These are phyloP conservation scores for Rubia tinctorum DNA, from an alignment of 305 asterid species.

Conservation along the genomic window DNA sequence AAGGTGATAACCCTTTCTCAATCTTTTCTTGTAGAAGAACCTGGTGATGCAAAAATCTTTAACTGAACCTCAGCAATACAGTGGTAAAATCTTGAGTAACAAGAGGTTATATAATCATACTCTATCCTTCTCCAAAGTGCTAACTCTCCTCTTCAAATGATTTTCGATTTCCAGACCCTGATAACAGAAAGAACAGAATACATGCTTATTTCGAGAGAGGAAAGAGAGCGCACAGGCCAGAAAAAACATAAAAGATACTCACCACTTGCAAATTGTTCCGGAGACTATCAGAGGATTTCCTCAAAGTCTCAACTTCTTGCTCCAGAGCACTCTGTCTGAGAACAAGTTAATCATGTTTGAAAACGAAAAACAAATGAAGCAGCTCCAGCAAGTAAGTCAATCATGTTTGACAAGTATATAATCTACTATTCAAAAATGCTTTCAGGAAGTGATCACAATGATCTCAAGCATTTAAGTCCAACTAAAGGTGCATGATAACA, in stretches of 20 bases:
- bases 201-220: slow-evolving; percentile 6
- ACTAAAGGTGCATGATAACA: not conserved
- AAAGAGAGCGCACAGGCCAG: slow-evolving; percentile 16
- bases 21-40: slow-evolving; percentile 47
- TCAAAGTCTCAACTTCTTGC: slow-evolving; percentile 67
- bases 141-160: slow-evolving; percentile 76
- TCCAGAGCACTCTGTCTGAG: slow-evolving; percentile 91
- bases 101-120: slow-evolving; percentile 37
- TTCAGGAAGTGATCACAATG: not conserved
- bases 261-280: slow-evolving; percentile 80
- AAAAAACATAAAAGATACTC: slow-evolving; percentile 23
- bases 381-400: slow-evolving; percentile 26
- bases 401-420: slow-evolving; percentile 28
- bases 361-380: slow-evolving; percentile 14
- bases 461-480: not conserved
- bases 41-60: slow-evolving; percentile 30
- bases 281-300: slow-evolving; percentile 55
- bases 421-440: not conserved
- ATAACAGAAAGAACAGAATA: slow-evolving; percentile 22
- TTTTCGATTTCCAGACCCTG: slow-evolving; percentile 94
- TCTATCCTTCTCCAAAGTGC: slow-evolving; percentile 55
- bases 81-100: not conserved
- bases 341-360: slow-evolving; percentile 48
- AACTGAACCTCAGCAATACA: not conserved
- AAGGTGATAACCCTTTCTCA: slow-evolving; percentile 49